phyloP scores from a whole-genome alignment of 1,284 basidiomycete genomes.

The Cryptococcus hybrid region DNA sequence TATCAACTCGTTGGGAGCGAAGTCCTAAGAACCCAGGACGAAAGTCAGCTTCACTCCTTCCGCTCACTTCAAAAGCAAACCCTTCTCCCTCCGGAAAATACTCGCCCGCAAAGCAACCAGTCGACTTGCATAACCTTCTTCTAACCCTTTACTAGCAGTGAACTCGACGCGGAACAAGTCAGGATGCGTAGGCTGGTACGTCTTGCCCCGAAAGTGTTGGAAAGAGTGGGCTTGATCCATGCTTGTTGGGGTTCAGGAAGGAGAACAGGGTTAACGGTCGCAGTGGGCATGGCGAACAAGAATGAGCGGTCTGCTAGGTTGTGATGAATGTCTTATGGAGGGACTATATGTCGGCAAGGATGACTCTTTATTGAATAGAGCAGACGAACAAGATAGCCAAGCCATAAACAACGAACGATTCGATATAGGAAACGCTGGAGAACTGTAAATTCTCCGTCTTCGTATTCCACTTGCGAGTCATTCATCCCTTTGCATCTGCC shows the following conservation, averaged over 20 bases:
- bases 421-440: too few relatives aligned
- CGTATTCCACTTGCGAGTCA: too few relatives aligned
- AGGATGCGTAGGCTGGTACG: conserved; percentile 44
- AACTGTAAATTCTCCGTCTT: too few relatives aligned
- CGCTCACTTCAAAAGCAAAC: background rate
- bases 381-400: too few relatives aligned
- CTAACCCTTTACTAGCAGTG: conserved; percentile 13
- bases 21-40: conserved; percentile 30
- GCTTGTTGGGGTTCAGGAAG: conserved; percentile 4
- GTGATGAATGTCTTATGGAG: too few relatives aligned
- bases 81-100: background rate
- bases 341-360: too few relatives aligned
- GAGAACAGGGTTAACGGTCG: conserved; percentile 21
- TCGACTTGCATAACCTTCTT: conserved; percentile 42
- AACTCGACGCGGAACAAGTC: conserved; percentile 43
- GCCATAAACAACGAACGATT: too few relatives aligned
- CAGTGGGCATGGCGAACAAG: conserved; percentile 21
- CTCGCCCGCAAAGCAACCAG: conserved; percentile 42
- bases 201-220: conserved; percentile 35
- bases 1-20: conserved; percentile 33
- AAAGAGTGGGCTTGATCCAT: conserved; percentile 42
- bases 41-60: background rate
- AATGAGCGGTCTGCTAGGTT: too few relatives aligned
- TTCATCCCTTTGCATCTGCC: too few relatives aligned
- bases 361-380: too few relatives aligned